Evolutionary conservation across 2,329 filamentous ascomycete genomes (phyloP), one percentile per base, ranked within the genome.

Genomic region (Verticillium klebahnii): DNA sequence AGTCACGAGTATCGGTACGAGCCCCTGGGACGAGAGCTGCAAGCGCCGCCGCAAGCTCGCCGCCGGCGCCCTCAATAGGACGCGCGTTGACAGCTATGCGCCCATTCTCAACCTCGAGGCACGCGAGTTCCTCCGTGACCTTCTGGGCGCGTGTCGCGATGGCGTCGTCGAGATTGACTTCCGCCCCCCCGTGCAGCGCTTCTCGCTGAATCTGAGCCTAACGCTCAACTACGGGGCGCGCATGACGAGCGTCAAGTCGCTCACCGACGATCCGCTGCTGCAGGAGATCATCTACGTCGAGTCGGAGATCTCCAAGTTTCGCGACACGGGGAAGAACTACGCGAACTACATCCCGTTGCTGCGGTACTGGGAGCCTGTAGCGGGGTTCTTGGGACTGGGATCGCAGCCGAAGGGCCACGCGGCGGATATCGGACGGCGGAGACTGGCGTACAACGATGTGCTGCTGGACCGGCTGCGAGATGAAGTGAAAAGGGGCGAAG

Each of bases 21-120:
- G 85, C 0, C 87, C 87, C 0, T 89, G 87, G 85, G 86, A 89
- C 66, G 87, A 89, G 59, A 87, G 84, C 15, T 88, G 85, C 74
- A 89, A 89, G 71, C 78, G 81, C 12, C 78, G 87, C 8, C 80
- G 87, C 50, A 89, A 89, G 77, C 85, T 86, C 3, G 86, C 87
- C 0, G 87, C 86, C 0, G 88, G 86, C 0, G 87, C 87, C 0
- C 76, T 90, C 54, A 90, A 90, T 71, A 80, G 84, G 6, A 85
- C 86, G 0, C 84, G 86, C 0, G 84, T 87, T 7, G 85, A 88
- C 67, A 86, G 82, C 2, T 89, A 89, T 69, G 87, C 88, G 79
- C 87, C 87, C 0, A 29, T 63, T n/a, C 39, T 64, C 32, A 61
- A 64, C 66, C 82, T 88, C 34, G 87, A 89, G 68, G 80, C 83